Base-by-base conservation (phyloP, 2,329 filamentous ascomycete genomes). In the Apiospora rasikravindrae region DNA sequence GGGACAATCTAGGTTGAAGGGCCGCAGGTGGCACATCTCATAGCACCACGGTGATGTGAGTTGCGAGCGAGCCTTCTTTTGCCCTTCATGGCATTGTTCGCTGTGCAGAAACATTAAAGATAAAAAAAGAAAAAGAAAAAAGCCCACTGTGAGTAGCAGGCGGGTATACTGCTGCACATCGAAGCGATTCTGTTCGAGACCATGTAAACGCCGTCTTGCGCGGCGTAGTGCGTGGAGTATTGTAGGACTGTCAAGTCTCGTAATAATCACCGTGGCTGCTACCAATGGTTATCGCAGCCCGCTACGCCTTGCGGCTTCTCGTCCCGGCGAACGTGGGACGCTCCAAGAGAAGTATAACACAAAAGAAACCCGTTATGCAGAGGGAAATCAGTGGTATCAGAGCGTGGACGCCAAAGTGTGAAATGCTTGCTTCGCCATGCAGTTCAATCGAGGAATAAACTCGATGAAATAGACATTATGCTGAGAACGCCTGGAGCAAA, bases 391-490 rank as follows among this genome's bases (percentile, higher is more conserved):
- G 74, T 81, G 80, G 80, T 82, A 82, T 82, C 80, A 80, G 76
- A 80, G 76, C 78, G 79, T 76, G 49, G 78, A 81, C 80, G 80
- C 80, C 80, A 79, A 77, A 75, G 80, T 47, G 57, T 70, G 69
- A 79, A 79, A 81, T 81, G 80, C 80, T 81, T 80, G 80, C 77
- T 81, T 80, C 79, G 80, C 80, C 78, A 81, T 81, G 79, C 78
- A 79, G 75, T 70, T 79, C 77, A 76, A 79, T 75, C 78, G 77
- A 77, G 77, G 76, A 78, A 77, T 77, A 74, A 78, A 78, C 76
- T 77, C 73, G 75, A 78, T 76, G 76, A 78, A 78, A 76, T 80
- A 81, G 77, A 81, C 78, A 79, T 80, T 81, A 80, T 81, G 79
- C 78, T 79, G 75, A 74, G 75, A 80, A 81, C 77, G 79, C 77